Evolutionary conservation across 2,329 filamentous ascomycete species (phyloP).

Genomic region (Pestalotiopsis sp.): DNA sequence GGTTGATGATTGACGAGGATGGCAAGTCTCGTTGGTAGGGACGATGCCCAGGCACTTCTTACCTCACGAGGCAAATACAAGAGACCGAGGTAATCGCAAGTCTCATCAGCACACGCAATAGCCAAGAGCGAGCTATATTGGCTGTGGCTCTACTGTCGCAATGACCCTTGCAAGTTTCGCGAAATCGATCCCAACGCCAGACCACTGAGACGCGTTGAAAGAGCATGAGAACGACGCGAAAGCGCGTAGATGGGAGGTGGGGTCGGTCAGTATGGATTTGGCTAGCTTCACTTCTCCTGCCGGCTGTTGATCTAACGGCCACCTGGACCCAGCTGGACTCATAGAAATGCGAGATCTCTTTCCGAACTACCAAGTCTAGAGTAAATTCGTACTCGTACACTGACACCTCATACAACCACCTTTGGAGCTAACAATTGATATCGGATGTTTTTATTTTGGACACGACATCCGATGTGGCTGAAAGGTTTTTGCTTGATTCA

Average conservation of each 20-base stretch:
- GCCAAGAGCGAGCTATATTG: neutral
- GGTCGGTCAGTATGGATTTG: neutral
- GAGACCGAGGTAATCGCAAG: neutral
- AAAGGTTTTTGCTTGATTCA: too few species aligned
- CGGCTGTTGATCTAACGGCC: too few species aligned
- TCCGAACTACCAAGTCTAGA: too few species aligned
- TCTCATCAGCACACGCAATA: neutral
- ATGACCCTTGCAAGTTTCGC: constrained; percentile 3
- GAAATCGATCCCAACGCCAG: neutral
- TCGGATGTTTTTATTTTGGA: too few species aligned
- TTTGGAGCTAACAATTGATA: too few species aligned
- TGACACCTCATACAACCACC: too few species aligned
- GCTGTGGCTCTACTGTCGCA: neutral
- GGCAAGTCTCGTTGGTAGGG: neutral
- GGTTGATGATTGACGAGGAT: neutral
- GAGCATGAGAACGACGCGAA: neutral
- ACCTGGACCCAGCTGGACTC: too few species aligned
- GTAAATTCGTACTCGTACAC: too few species aligned
- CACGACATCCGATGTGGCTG: too few species aligned
- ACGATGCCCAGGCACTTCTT: neutral
- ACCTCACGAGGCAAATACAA: neutral
- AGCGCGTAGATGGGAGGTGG: constrained; percentile 1
- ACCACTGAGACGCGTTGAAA: neutral
- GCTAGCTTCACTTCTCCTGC: neutral
- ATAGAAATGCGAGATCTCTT: too few species aligned